Conservation (phyloP, 495 filamentous ascomycete genomes). For the Penicillium bialowiezense region DNA sequence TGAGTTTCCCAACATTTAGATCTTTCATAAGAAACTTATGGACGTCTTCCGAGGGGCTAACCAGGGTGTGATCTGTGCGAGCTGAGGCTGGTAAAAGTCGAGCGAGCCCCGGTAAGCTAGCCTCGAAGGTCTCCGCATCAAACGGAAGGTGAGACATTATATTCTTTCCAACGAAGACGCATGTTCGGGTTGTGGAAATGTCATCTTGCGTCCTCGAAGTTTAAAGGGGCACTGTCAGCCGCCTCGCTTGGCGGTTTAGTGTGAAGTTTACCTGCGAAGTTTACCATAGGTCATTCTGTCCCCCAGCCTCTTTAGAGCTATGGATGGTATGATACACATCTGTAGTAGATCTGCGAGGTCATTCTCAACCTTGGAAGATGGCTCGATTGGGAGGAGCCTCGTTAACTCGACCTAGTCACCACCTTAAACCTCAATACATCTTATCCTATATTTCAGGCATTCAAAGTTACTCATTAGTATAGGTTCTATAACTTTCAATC, state of each 20-base stretch:
- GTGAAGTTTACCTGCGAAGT: neutral
- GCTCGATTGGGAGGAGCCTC: too few relatives aligned
- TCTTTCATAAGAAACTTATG: constrained; percentile 1
- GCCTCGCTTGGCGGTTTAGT: neutral
- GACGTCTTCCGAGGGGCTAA: neutral
- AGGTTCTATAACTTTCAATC: too few relatives aligned
- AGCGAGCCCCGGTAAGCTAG: neutral
- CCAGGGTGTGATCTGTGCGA: neutral
- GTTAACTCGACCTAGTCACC: too few relatives aligned
- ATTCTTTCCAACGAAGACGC: neutral
- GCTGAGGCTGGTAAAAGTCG: neutral
- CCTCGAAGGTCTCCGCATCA: neutral
- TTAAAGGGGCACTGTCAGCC: neutral
- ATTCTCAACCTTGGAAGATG: too few relatives aligned
- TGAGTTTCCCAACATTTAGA: constrained; percentile 15
- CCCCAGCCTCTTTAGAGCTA: too few relatives aligned
- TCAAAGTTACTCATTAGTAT: too few relatives aligned
- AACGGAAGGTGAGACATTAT: neutral
- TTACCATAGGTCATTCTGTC: too few relatives aligned
- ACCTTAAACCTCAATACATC: too few relatives aligned
- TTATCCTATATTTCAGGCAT: too few relatives aligned
- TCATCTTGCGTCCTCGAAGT: neutral
- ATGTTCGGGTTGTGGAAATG: too few relatives aligned
- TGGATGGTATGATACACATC: too few relatives aligned
- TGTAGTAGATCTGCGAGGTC: too few relatives aligned